Percentiles rank a stretch among this genome's conserved stretches.
These are phyloP conservation scores for Cytospora mali DNA, from an alignment of 2,329 filamentous ascomycete species.

Conservation along the genomic window DNA sequence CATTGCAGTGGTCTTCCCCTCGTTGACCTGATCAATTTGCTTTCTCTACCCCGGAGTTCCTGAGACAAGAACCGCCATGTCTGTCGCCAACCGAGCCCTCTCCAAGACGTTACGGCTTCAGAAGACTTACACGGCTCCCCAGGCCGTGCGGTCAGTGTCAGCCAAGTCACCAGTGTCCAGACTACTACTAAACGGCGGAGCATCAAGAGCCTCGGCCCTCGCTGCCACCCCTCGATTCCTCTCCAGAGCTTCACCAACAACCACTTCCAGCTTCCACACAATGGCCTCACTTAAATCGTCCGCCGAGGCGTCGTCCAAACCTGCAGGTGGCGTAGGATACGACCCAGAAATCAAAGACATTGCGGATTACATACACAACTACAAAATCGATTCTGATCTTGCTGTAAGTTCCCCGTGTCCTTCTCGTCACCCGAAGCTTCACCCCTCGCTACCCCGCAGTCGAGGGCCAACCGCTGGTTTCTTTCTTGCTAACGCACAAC, in stretches of 20 bases:
- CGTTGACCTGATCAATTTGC: not conserved
- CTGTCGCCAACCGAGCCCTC: conserved; percentile 52
- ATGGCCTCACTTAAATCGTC: conserved; percentile 50
- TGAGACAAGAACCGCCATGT: conserved; percentile 24
- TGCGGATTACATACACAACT: conserved; percentile 91
- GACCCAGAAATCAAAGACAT: conserved; percentile 95
- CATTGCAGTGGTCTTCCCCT: not conserved
- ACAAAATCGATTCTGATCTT: conserved; percentile 85
- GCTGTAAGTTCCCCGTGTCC: conserved; percentile 65
- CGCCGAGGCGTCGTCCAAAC: conserved; percentile 48
- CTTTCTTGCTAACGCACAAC: conserved; percentile 23
- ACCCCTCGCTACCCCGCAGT: conserved; percentile 19
- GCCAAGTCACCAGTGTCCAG: conserved; percentile 3
- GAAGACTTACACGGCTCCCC: conserved; percentile 42
- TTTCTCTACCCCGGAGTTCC: not conserved
- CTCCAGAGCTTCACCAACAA: conserved; percentile 32
- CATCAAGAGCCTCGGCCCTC: conserved; percentile 27
- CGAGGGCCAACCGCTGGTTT: conserved; percentile 31
- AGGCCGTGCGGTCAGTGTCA: conserved; percentile 41
- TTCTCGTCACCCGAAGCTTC: not conserved
- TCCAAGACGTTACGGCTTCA: conserved; percentile 57
- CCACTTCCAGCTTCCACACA: conserved; percentile 51
- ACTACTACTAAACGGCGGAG: conserved; percentile 35
- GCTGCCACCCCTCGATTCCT: conserved; percentile 36
- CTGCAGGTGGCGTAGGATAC: conserved; percentile 64